A percentile compares a stretch with the other conserved stretches of the same genome.
Evolutionary conservation across 192 early-diverging fungal species (phyloP).

Genomic region (Gonapodya sp.): DNA sequence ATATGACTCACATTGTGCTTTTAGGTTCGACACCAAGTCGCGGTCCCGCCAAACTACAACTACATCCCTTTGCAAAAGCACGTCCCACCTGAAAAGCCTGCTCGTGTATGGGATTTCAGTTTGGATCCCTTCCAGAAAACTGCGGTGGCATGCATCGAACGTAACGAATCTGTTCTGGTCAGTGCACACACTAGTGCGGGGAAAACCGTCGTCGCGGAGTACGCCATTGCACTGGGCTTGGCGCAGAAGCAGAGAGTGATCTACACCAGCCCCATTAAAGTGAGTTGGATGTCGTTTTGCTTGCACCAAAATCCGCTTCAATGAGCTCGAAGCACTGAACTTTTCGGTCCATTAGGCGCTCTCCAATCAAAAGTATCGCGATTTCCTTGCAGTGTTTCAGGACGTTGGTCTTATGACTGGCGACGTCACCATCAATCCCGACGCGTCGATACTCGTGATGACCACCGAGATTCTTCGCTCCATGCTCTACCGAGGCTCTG

Average conservation of each 20-base stretch:
- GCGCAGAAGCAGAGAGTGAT: constrained; percentile 87
- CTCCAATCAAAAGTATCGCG: constrained; percentile 97
- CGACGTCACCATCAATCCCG: constrained; percentile 92
- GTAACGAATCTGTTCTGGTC: constrained; percentile 89
- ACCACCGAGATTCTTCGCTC: constrained; percentile 96
- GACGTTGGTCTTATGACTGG: constrained; percentile 99
- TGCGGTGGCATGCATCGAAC: constrained; percentile 78
- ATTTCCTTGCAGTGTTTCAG: constrained; percentile 80
- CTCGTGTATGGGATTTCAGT: constrained; percentile 77
- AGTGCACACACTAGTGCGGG: constrained; percentile 94
- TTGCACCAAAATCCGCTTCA: background rate
- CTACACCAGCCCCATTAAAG: constrained; percentile 96
- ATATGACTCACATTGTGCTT: background rate
- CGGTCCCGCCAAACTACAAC: constrained; percentile 72
- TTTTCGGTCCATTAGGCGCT: constrained; percentile 48
- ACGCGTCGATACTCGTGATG: constrained; percentile 91
- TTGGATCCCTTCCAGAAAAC: constrained; percentile 94
- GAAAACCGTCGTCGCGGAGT: constrained; percentile 98
- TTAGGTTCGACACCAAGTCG: constrained; percentile 85
- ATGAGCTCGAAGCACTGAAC: background rate
- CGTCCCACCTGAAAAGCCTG: constrained; percentile 64
- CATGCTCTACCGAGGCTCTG: constrained; percentile 95
- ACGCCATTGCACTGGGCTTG: constrained; percentile 87
- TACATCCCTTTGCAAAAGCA: constrained; percentile 85
- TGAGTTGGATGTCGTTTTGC: constrained; percentile 16